These are phyloP conservation scores for Triticum turgidum DNA, from an alignment of 176 grass and related monocot species.

Conservation along the genomic window DNA sequence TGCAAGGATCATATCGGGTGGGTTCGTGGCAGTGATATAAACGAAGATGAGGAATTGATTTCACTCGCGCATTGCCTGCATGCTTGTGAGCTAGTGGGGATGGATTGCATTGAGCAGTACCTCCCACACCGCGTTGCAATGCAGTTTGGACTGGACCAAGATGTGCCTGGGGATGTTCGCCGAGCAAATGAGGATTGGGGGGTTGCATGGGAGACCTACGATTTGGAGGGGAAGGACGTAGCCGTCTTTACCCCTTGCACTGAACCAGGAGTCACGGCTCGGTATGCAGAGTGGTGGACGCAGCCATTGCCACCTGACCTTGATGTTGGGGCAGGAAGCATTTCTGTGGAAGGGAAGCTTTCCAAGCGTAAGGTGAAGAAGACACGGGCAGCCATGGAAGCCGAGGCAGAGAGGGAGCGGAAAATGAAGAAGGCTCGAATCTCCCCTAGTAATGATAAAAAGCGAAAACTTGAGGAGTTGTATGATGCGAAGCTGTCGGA, in stretches of 20 bases:
- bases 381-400: slow-evolving; percentile 44
- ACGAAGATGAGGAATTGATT: slow-evolving; percentile 44
- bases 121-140: slow-evolving; percentile 86
- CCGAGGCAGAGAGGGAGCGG: slow-evolving; percentile 62
- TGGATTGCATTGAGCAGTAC: slow-evolving; percentile 82
- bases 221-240: slow-evolving; percentile 62
- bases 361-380: slow-evolving; percentile 44
- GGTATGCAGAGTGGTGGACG: slow-evolving; percentile 72
- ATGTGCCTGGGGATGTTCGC: slow-evolving; percentile 58
- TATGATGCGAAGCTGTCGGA: slow-evolving; percentile 67
- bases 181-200: slow-evolving; percentile 59
- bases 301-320: slow-evolving; percentile 42
- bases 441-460: slow-evolving; percentile 61
- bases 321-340: slow-evolving; percentile 20
- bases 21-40: slow-evolving; percentile 47
- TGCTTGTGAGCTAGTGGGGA: slow-evolving; percentile 70
- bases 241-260: slow-evolving; percentile 63
- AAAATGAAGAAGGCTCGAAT: slow-evolving; percentile 57
- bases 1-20: slow-evolving; percentile 33
- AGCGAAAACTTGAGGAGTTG: slow-evolving; percentile 74
- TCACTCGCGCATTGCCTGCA: slow-evolving; percentile 63
- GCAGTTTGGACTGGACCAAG: slow-evolving; percentile 96
- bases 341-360: slow-evolving; percentile 16
- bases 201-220: slow-evolving; percentile 67
- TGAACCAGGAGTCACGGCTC: slow-evolving; percentile 53